These are phyloP conservation scores for Alternaria tenuissima DNA, from an alignment of 2,329 filamentous ascomycete species.

Conservation along the genomic window DNA sequence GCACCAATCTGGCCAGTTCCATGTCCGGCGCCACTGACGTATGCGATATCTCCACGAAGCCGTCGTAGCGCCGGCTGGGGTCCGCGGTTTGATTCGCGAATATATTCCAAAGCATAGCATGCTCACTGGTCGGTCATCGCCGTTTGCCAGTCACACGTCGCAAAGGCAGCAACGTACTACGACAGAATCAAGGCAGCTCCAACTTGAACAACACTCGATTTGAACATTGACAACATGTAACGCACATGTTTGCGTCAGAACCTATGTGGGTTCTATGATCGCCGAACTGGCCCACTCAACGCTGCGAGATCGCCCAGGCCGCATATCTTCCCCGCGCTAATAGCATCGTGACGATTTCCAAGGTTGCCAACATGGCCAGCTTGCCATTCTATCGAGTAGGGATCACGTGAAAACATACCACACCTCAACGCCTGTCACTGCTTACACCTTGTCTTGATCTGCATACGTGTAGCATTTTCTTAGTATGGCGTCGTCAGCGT, in stretches of 20 bases:
- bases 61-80: not conserved
- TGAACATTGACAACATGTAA: not conserved
- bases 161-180: not conserved
- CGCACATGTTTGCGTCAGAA: not conserved
- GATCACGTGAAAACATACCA: not conserved
- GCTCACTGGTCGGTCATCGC: not conserved
- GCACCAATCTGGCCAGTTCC: not conserved
- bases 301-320: not conserved
- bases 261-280: not conserved
- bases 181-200: not conserved
- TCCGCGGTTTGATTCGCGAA: not conserved
- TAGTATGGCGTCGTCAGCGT: conserved; percentile 7
- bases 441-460: not conserved
- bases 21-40: conserved; percentile 3
- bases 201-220: not conserved
- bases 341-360: not conserved
- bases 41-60: not conserved
- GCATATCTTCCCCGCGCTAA: conserved; percentile 2
- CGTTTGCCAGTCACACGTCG: not conserved
- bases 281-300: conserved; percentile 2
- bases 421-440: not conserved
- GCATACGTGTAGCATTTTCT: not conserved
- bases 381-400: not conserved
- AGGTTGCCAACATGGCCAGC: not conserved
- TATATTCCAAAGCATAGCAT: not conserved